These are phyloP conservation scores for Citeromyces nyonsensis DNA, from an alignment of 805 yeast genomes.

Conservation along the genomic window DNA sequence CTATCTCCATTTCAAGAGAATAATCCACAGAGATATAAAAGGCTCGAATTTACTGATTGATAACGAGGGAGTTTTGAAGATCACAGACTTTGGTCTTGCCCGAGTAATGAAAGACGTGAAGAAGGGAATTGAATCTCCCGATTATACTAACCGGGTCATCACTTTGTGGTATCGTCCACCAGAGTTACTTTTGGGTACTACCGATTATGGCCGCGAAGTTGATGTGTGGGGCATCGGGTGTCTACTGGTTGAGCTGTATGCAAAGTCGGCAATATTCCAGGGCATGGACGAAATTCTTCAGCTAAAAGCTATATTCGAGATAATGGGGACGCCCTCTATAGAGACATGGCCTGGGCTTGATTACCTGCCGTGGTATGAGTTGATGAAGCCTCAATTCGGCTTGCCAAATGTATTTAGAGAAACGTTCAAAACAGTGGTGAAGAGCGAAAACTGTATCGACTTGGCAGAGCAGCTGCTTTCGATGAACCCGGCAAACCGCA, in stretches of 20 bases:
- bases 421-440: constrained; percentile 22
- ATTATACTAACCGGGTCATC: constrained; percentile 89
- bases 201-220: constrained; percentile 79
- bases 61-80: constrained; percentile 44
- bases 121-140: constrained; percentile 37
- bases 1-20: constrained; percentile 51
- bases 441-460: constrained; percentile 39
- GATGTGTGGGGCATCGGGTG: constrained; percentile 98
- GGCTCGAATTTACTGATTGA: constrained; percentile 66
- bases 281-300: constrained; percentile 86
- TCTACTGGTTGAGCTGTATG: constrained; percentile 67
- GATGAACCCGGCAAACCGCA: constrained; percentile 55
- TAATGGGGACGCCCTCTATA: constrained; percentile 76
- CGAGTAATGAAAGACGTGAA: constrained; percentile 48
- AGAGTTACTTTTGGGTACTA: constrained; percentile 78
- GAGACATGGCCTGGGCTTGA: constrained; percentile 69
- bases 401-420: constrained; percentile 22
- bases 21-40: constrained; percentile 70
- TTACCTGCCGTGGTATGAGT: constrained; percentile 83
- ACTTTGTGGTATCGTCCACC: constrained; percentile 98
- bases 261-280: constrained; percentile 64
- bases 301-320: constrained; percentile 54
- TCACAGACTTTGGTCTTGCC: constrained; percentile 77
- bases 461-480: constrained; percentile 48
- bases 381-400: constrained; percentile 45